Percentiles rank a stretch among this genome's conserved stretches.
Conservation (phyloP, 208 protist genomes). For the Trypanosoma theileri region DNA sequence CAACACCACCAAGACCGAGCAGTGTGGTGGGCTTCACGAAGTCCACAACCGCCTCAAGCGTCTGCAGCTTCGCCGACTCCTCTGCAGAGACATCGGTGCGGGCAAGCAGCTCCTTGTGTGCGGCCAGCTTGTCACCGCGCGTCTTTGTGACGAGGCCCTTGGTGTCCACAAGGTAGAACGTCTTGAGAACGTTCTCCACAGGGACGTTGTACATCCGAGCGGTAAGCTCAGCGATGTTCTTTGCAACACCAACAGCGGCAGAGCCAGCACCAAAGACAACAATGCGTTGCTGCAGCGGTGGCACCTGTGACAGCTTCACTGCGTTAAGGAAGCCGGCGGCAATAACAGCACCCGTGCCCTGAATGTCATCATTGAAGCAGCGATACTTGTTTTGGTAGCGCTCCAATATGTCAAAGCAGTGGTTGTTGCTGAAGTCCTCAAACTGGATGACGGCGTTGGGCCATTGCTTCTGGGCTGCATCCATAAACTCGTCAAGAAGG, state of each 20-base stretch:
- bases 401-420: conserved; percentile 91
- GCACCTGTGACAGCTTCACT: conserved; percentile 33
- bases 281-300: conserved; percentile 58
- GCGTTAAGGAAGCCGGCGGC: conserved; percentile 91
- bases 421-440: conserved; percentile 94
- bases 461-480: conserved; percentile 65
- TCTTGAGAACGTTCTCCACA: conserved; percentile 81
- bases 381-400: conserved; percentile 79
- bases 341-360: conserved; percentile 95
- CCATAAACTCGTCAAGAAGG: conserved; percentile 90
- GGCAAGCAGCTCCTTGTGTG: conserved; percentile 89
- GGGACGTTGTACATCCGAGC: conserved; percentile 52
- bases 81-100: conserved; percentile 76
- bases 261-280: conserved; percentile 93
- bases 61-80: conserved; percentile 55
- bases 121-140: conserved; percentile 77
- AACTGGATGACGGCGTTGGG: conserved; percentile 87
- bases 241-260: conserved; percentile 94
- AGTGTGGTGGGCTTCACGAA: conserved; percentile 95
- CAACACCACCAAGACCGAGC: conserved; percentile 92
- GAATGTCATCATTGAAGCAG: conserved; percentile 98
- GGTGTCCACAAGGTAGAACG: conserved; percentile 92
- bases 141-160: conserved; percentile 88
- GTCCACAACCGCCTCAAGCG: conserved; percentile 66
- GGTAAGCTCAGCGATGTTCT: conserved; percentile 87